Percentiles rank a stretch among this genome's conserved stretches.
These are phyloP conservation scores for Xylogone sp. DNA, from an alignment of 2,329 filamentous ascomycete genomes.

Conservation along the genomic window DNA sequence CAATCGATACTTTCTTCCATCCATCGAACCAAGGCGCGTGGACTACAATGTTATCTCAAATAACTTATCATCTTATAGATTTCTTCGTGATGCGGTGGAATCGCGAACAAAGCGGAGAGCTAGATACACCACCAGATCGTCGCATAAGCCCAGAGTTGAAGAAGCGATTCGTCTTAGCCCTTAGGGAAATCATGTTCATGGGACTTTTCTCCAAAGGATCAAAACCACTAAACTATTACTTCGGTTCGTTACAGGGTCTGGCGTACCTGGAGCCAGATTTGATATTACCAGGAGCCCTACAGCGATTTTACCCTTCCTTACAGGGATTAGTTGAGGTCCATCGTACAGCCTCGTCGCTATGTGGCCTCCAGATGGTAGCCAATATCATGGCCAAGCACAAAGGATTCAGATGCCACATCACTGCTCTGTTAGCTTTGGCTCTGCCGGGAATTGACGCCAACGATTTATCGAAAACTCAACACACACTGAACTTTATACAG, in stretches of 20 bases:
- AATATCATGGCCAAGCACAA: constrained; percentile 89
- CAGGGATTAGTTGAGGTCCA: constrained; percentile 97
- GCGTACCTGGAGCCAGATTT: constrained; percentile 88
- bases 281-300: constrained; percentile 87
- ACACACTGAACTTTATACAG: constrained; percentile 92
- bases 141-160: constrained; percentile 78
- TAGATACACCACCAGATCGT: constrained; percentile 77
- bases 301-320: constrained; percentile 94
- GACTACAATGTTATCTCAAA: constrained; percentile 85
- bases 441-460: constrained; percentile 97
- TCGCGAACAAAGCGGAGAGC: constrained; percentile 86
- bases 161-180: constrained; percentile 80
- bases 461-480: constrained; percentile 92
- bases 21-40: constrained; percentile 92
- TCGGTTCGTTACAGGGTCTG: constrained; percentile 83
- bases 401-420: constrained; percentile 95
- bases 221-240: constrained; percentile 86
- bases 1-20: constrained; percentile 97
- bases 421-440: constrained; percentile 85
- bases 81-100: constrained; percentile 99
- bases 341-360: constrained; percentile 88
- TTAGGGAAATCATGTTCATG: constrained; percentile 96
- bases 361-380: constrained; percentile 86
- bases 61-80: constrained; percentile 89
- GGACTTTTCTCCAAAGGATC: constrained; percentile 95